Conservation (phyloP, 73 alveolate species). For the Diophrys sp. region DNA sequence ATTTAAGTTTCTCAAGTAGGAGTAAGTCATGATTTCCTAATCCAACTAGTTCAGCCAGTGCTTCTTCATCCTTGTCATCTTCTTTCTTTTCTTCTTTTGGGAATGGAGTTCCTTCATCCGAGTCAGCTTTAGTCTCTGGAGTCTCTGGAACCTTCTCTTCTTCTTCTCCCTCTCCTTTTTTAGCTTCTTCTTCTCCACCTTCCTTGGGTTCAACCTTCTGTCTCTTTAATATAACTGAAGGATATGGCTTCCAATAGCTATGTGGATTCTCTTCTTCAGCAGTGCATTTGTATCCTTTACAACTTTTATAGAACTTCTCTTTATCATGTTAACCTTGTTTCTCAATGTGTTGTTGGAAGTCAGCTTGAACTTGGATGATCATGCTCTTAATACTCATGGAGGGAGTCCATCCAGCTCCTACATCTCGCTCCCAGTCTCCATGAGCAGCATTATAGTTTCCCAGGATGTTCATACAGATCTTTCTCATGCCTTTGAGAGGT, state of each 20-base stretch:
- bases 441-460: neutral
- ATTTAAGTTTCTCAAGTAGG: neutral
- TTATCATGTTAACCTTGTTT: neutral
- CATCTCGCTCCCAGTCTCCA: neutral
- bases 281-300: neutral
- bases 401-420: slow-evolving; percentile 1
- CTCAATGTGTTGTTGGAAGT: too few species aligned
- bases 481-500: neutral
- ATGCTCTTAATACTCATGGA: neutral
- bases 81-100: neutral
- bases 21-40: neutral
- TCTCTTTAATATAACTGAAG: too few species aligned
- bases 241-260: neutral
- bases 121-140: neutral
- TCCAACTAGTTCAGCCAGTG: neutral
- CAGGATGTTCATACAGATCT: neutral
- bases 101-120: too few species aligned
- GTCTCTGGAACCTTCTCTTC: neutral
- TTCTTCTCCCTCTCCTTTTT: neutral
- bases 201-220: too few species aligned
- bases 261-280: neutral
- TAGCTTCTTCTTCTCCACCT: neutral
- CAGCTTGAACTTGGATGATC: neutral
- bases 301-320: neutral
- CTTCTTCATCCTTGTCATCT: neutral